Evolutionary conservation across 2,329 filamentous ascomycete species (phyloP).

Genomic region (Phyllosticta ampelicida): DNA sequence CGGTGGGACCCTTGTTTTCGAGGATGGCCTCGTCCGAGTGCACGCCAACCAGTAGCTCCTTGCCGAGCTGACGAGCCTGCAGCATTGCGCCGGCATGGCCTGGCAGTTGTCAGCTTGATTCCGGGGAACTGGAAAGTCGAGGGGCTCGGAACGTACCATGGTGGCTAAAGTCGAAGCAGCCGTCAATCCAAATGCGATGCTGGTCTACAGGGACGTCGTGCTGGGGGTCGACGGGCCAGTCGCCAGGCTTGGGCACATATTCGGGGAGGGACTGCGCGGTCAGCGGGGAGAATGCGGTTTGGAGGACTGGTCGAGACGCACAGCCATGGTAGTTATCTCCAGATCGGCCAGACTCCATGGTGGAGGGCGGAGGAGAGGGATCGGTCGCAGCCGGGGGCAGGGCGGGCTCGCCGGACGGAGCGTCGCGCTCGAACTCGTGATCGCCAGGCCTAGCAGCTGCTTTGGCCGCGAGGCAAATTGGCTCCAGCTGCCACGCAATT

Average conservation of each 20-base stretch:
- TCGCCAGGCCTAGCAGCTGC: not conserved
- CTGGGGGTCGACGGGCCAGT: constrained; percentile 57
- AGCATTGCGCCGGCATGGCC: constrained; percentile 95
- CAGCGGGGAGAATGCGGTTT: not conserved
- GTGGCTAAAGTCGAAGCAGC: constrained; percentile 98
- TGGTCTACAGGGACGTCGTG: constrained; percentile 47
- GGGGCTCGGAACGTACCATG: constrained; percentile 57
- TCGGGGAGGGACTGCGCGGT: constrained; percentile 17
- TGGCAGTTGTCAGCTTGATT: constrained; percentile 27
- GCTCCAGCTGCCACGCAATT: not conserved
- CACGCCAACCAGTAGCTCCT: constrained; percentile 80
- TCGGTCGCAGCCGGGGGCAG: not conserved
- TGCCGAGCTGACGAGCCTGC: constrained; percentile 83
- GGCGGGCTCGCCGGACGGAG: too few relatives aligned
- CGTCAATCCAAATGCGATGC: constrained; percentile 91
- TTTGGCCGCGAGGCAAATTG: not conserved
- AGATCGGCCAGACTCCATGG: not conserved
- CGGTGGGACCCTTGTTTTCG: constrained; percentile 93
- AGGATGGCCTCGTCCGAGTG: constrained; percentile 94
- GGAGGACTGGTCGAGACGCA: constrained; percentile 10
- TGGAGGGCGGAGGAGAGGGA: not conserved
- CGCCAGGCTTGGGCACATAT: constrained; percentile 41
- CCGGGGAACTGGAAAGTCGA: not conserved
- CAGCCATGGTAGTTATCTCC: constrained; percentile 5
- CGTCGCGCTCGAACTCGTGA: not conserved